A percentile compares a stretch with the other conserved stretches of the same genome.
Evolutionary conservation across 371 early-diverging fungal species (phyloP).

Genomic region (Mortierella sp.): DNA sequence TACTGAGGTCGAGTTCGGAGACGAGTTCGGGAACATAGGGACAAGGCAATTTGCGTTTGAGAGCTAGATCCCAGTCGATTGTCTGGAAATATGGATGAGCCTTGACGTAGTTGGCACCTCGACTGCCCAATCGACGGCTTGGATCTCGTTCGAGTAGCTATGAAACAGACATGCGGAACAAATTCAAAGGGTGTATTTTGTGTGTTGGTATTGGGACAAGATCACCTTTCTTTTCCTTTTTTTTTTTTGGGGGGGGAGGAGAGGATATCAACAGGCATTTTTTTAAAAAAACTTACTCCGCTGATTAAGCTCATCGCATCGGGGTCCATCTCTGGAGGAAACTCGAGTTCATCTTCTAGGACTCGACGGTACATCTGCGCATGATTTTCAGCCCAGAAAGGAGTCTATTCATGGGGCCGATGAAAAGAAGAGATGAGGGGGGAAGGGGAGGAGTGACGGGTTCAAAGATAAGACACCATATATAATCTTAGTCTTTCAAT

Average conservation of each 20-base stretch:
- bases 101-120: conserved; percentile 71
- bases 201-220: not conserved
- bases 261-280: not conserved
- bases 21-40: conserved; percentile 63
- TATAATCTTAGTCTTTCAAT: no score
- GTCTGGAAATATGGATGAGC: conserved; percentile 74
- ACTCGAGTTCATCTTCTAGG: conserved; percentile 77
- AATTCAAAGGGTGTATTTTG: not conserved
- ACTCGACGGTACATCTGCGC: conserved; percentile 86
- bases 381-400: conserved; percentile 83
- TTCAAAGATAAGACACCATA: no score
- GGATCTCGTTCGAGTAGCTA: conserved; percentile 80
- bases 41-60: conserved; percentile 29
- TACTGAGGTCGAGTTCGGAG: conserved; percentile 68
- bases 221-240: not conserved
- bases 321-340: conserved; percentile 71
- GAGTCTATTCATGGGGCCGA: conserved; percentile 63
- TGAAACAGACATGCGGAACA: not conserved
- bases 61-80: conserved; percentile 72
- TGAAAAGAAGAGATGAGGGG: not conserved
- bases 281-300: conserved; percentile 59
- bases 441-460: not conserved
- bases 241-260: no score
- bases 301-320: conserved; percentile 67
- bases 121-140: conserved; percentile 66